Evolutionary conservation across 768 basidiomycete genomes (phyloP).

Genomic region (Dentipellis fragilis): DNA sequence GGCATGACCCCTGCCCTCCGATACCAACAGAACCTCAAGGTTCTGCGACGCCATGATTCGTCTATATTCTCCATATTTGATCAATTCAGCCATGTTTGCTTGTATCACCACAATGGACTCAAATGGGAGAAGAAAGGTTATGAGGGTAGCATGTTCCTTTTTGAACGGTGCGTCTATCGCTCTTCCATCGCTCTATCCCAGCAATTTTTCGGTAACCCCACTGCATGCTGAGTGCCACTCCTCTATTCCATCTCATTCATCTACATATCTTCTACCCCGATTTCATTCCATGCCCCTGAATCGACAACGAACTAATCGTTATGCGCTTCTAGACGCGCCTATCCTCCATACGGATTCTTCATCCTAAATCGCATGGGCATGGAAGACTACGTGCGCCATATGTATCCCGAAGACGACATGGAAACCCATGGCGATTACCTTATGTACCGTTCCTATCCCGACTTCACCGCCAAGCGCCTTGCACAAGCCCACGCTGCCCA

Average conservation of each 20-base stretch:
- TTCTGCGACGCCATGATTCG: slow-evolving; percentile 68
- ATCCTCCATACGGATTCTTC: slow-evolving; percentile 79
- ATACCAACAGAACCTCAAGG: slow-evolving; percentile 73
- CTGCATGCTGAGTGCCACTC: not conserved
- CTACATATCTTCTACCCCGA: not conserved
- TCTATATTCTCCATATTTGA: slow-evolving; percentile 75
- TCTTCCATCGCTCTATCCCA: not conserved
- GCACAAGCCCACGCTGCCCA: slow-evolving; percentile 17
- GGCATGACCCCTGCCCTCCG: slow-evolving; percentile 58
- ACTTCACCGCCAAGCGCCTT: slow-evolving; percentile 41
- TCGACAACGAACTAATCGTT: not conserved
- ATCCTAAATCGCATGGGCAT: slow-evolving; percentile 75
- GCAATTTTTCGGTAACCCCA: not conserved
- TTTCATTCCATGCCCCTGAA: not conserved
- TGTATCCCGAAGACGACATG: slow-evolving; percentile 74
- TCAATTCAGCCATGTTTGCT: slow-evolving; percentile 81
- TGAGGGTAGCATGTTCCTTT: slow-evolving; percentile 87
- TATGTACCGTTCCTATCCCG: slow-evolving; percentile 66
- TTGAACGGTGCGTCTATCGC: slow-evolving; percentile 53
- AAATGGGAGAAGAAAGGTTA: slow-evolving; percentile 79
- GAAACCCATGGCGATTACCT: slow-evolving; percentile 52
- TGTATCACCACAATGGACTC: slow-evolving; percentile 63
- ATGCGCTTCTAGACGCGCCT: slow-evolving; percentile 43
- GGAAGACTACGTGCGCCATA: slow-evolving; percentile 64
- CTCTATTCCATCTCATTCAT: too few species aligned